Conservation (phyloP, 2,329 filamentous ascomycete genomes). For the Talaromyces funiculosus region DNA sequence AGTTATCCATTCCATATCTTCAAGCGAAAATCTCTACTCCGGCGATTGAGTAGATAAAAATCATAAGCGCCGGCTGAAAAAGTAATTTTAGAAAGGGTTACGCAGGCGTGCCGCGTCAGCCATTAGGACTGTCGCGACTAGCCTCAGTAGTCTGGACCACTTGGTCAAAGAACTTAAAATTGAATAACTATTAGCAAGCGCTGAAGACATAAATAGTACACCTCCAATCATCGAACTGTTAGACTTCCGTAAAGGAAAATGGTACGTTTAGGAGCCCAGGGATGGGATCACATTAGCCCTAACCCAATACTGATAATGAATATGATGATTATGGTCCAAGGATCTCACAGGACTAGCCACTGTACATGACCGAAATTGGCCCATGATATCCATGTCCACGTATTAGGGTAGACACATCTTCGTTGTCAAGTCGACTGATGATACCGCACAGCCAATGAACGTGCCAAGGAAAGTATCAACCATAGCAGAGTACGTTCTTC, state of each 20-base stretch:
- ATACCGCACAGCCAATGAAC: too few relatives aligned
- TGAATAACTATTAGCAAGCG: not conserved
- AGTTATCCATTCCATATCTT: not conserved
- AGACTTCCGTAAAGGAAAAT: not conserved
- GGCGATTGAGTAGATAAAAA: too few relatives aligned
- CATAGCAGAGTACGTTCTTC: not conserved
- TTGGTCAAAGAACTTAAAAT: not conserved
- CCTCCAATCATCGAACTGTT: not conserved
- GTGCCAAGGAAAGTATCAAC: too few relatives aligned
- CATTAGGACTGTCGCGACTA: not conserved
- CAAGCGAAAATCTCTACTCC: not conserved
- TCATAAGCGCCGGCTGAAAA: not conserved
- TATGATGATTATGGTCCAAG: not conserved
- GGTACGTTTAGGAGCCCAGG: not conserved
- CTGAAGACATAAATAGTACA: not conserved
- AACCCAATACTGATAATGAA: not conserved
- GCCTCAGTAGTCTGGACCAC: not conserved
- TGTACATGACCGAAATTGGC: not conserved
- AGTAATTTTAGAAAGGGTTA: not conserved
- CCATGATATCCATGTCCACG: not conserved
- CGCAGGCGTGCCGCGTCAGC: not conserved
- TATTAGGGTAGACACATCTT: not conserved
- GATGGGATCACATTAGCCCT: not conserved
- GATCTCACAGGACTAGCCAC: not conserved
- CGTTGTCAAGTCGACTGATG: not conserved